phyloP scores from a whole-genome alignment of 352 stramenopile genomes.

The Globisporangium polare region DNA sequence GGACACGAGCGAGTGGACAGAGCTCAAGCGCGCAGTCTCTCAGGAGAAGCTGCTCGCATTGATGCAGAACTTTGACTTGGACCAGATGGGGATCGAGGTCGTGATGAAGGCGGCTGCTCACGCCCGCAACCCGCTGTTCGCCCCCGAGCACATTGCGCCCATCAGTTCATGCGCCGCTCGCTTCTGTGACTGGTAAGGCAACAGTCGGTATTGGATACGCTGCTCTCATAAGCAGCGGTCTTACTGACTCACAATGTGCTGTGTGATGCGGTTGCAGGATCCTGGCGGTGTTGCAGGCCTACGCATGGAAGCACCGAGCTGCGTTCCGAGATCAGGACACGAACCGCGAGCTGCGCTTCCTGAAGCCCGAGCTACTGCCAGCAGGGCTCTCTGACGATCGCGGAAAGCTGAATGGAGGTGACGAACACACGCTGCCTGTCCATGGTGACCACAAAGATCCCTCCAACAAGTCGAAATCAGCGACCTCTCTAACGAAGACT shows the following conservation, averaged over 20 bases:
- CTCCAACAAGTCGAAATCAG: background rate
- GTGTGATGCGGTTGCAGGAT: slow-evolving; percentile 30
- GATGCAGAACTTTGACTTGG: slow-evolving; percentile 44
- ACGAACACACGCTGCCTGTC: slow-evolving; percentile 1
- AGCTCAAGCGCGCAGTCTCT: slow-evolving; percentile 53
- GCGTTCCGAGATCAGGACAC: slow-evolving; percentile 40
- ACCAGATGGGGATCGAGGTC: slow-evolving; percentile 24
- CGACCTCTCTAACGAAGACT: background rate
- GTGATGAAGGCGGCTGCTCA: slow-evolving; percentile 43
- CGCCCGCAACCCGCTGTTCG: slow-evolving; percentile 66
- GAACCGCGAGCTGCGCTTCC: slow-evolving; percentile 38
- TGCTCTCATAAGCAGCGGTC: background rate
- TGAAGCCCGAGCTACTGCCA: slow-evolving; percentile 51
- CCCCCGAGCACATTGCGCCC: slow-evolving; percentile 50
- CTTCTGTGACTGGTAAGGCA: slow-evolving; percentile 87
- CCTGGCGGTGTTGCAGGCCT: slow-evolving; percentile 55
- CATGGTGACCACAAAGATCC: background rate
- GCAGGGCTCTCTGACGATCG: slow-evolving; percentile 4
- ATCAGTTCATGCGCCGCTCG: slow-evolving; percentile 85
- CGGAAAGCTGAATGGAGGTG: background rate
- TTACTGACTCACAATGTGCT: background rate
- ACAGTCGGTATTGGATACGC: background rate
- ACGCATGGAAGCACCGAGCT: slow-evolving; percentile 46
- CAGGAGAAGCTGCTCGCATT: slow-evolving; percentile 62
- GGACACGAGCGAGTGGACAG: slow-evolving; percentile 26